Percentiles rank a stretch among this genome's conserved stretches.
phyloP scores from a whole-genome alignment of 2,329 filamentous ascomycete genomes.

The Magnaporthales sp. region DNA sequence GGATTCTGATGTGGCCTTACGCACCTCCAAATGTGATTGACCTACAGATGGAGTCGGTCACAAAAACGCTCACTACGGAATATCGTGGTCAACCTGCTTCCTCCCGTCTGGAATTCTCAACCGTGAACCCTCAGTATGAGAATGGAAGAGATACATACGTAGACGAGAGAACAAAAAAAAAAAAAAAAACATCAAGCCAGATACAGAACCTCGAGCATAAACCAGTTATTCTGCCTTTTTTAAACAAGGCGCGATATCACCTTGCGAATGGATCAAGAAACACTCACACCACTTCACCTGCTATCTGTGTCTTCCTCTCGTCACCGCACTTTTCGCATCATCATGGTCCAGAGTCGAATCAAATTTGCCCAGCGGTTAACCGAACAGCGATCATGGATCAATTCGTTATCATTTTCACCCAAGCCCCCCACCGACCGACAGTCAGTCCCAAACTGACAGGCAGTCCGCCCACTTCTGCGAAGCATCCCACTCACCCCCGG shows the following conservation, averaged over 20 bases:
- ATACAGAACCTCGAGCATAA: not conserved
- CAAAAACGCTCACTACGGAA: not conserved
- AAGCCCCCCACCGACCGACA: not conserved
- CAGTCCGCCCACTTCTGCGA: not conserved
- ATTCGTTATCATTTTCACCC: not conserved
- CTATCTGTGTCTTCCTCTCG: not conserved
- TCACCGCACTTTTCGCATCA: not conserved
- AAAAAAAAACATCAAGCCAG: not conserved
- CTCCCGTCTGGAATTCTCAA: not conserved
- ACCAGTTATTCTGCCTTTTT: not conserved
- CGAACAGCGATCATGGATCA: not conserved
- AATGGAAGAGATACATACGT: not conserved
- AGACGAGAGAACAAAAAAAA: too few species aligned
- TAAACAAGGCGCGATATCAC: not conserved
- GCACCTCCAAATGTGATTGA: not conserved
- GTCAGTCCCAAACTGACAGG: not conserved
- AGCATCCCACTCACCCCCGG: not conserved
- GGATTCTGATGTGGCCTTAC: not conserved
- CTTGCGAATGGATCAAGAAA: not conserved
- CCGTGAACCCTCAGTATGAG: not conserved
- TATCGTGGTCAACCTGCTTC: not conserved
- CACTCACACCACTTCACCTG: not conserved
- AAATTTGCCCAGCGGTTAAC: not conserved
- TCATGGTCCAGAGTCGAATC: not conserved
- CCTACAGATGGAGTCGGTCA: not conserved